Base-by-base conservation (phyloP, 2,329 filamentous ascomycete species). In the Karstenula rhodostoma region DNA sequence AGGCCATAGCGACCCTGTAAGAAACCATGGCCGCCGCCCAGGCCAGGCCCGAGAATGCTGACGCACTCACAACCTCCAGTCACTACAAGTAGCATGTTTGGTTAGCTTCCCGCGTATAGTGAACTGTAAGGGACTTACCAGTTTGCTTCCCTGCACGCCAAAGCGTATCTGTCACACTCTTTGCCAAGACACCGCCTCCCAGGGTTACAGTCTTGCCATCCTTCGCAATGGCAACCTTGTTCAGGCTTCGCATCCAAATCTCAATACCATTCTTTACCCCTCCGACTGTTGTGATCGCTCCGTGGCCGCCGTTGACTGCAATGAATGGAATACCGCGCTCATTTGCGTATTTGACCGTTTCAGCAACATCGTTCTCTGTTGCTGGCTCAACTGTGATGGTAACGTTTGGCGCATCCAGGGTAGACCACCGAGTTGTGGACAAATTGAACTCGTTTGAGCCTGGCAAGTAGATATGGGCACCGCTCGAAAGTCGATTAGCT, bases 171-270 rank as follows among this genome's bases (percentile, higher is more conserved):
- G 68, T 71, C 19, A 77, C 52, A 6, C 73, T 62, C 43, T 73
- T 71, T 7, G 67, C 67, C 19, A 63, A 68, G 12, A 68, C 64
- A 7, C 78, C 77, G 8, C 73, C 76, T 6, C 71, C 77, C 47
- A 78, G 66, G 0, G 61, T 74, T 8, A 70, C 77, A 13, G 8
- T 65, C 68, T 6, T 33, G 7, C 74, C 75, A 59, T 76, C 69
- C 15, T 61, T 42, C 1, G 70, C 64, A 8, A 79, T 57, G 8
- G 46, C 62, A 32, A 78, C 57, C 4, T 66, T 55, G 46, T 69
- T 71, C 25, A 79, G 44, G 2, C 27, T 1, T 6, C 51, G 47
- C 51, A 59, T 58, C 15, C 35, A 58, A 1, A 63, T 66, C 37
- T 58, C 43, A 35, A 66, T 62, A 0, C 59, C 58, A 12, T 55